These are phyloP conservation scores for Leccinum fuscescens DNA, from an alignment of 1,284 basidiomycete genomes.

Conservation along the genomic window DNA sequence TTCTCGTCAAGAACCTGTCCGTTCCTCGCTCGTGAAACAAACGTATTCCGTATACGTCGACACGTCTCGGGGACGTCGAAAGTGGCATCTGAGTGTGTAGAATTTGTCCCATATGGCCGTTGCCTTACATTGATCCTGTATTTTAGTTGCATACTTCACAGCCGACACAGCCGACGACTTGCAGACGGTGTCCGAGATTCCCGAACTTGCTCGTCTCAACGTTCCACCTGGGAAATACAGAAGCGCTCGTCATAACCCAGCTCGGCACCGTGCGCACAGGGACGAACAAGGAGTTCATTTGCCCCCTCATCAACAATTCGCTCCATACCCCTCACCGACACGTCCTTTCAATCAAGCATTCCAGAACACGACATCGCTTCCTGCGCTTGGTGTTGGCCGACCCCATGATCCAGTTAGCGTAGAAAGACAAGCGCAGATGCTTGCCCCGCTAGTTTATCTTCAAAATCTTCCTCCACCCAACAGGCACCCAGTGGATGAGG, in stretches of 20 bases:
- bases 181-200: conserved; percentile 56
- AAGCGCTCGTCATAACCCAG: conserved; percentile 52
- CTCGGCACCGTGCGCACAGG: conserved; percentile 28
- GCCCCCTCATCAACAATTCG: conserved; percentile 27
- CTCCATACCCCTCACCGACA: conserved; percentile 33
- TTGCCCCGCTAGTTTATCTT: conserved; percentile 57
- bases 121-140: conserved; percentile 8
- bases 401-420: conserved; percentile 3
- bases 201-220: conserved; percentile 47
- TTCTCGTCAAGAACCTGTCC: conserved; percentile 35
- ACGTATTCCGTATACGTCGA: conserved; percentile 76
- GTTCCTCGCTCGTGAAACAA: conserved; percentile 67
- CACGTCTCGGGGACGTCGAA: conserved; percentile 57
- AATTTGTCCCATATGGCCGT: neutral
- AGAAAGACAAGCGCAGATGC: conserved; percentile 30
- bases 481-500: conserved; percentile 56
- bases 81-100: conserved; percentile 75
- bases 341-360: conserved; percentile 14
- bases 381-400: conserved; percentile 4
- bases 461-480: conserved; percentile 48
- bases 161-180: conserved; percentile 56
- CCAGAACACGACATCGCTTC: conserved; percentile 6
- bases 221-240: conserved; percentile 62
- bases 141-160: conserved; percentile 69
- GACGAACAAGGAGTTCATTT: conserved; percentile 21